Conservation (phyloP, 805 yeast genomes). For the Ogataea haglerorum region DNA sequence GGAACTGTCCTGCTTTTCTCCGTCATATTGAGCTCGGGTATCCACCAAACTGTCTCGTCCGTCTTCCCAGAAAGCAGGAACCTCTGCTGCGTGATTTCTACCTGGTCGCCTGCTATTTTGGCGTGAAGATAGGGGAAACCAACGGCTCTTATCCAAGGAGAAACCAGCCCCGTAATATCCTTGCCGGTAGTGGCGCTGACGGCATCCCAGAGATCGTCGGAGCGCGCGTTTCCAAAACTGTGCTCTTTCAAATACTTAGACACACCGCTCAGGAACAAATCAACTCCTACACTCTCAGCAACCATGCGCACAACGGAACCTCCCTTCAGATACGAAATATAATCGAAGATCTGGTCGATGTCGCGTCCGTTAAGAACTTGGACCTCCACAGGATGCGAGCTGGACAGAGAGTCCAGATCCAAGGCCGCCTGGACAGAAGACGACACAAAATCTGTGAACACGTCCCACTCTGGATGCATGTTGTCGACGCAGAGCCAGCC, state of each 20-base stretch:
- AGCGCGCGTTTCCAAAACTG: constrained; percentile 67
- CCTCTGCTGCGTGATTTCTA: constrained; percentile 53
- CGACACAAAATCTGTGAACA: constrained; percentile 54
- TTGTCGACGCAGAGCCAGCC: constrained; percentile 67
- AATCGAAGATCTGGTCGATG: constrained; percentile 78
- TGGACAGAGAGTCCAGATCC: constrained; percentile 52
- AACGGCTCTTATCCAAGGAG: constrained; percentile 66
- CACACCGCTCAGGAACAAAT: constrained; percentile 68
- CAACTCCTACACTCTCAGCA: constrained; percentile 66
- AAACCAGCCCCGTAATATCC: constrained; percentile 58
- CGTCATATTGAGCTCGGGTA: constrained; percentile 39
- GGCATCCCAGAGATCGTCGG: constrained; percentile 70
- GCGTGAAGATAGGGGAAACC: constrained; percentile 73
- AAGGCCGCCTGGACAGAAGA: constrained; percentile 50
- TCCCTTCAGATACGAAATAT: constrained; percentile 78
- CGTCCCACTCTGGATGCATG: constrained; percentile 79
- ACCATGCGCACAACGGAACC: constrained; percentile 77
- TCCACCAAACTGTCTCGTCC: constrained; percentile 55
- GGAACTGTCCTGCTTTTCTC: constrained; percentile 20
- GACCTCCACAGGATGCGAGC: constrained; percentile 80
- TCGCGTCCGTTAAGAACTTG: constrained; percentile 76
- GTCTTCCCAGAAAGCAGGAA: constrained; percentile 62
- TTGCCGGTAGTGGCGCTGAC: constrained; percentile 59
- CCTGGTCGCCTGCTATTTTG: constrained; percentile 31
- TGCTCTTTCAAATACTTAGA: constrained; percentile 61